Base-by-base conservation (phyloP, 139 green algal species). In the Chlorella sp. region DNA sequence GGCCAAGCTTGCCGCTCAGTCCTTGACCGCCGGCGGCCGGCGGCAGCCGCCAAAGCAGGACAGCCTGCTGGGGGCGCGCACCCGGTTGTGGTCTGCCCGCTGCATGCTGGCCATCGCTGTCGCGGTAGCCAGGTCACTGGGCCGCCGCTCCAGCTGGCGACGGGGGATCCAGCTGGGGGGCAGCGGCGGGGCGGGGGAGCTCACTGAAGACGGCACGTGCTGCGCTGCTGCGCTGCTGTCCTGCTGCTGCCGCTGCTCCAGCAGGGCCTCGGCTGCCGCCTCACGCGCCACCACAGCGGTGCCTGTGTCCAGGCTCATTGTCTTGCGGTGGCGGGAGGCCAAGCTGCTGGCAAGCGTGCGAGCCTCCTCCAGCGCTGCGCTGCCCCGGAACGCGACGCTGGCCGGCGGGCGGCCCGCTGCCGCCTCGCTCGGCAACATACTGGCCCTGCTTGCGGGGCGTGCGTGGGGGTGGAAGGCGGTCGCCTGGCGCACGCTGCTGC, bases 301-400 rank as follows among this genome's bases (percentile, higher is more conserved):
- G 57, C 53, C 81, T 9, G 81, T 86, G 81, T 86, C 81, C 53
- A 86, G 21, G 53, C 53, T 75, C 81, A 86, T 86, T 4, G 81
- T 86, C n/a, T 73, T 86, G 81, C 81, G 81, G 81, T 86, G 81
- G 26, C 34, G 34, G 75, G 11, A 30, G 5, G 75, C n/a, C 75
- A 28, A 18, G 36, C 75, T 28, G 26, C 9, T 30, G 24, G 26
- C 2, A 7, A n/a, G 66, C 66, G 22, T 28, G 66, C 66, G 66
- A 57, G 48, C 48, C 48, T 57, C 48, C 48, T 57, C 75, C 75
- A 32, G 75, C 75, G 15, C 75, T 16, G 39, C 32, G 16, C 77
- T 60, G 3, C 34, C 77, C 39, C 16, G n/a, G 34, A 18, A 32
- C 77, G n/a, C 26, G 75, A 37, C 37, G 75, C 75, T 81, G 32